phyloP scores from a whole-genome alignment of 2,329 filamentous ascomycete species.

The Pestalotiopsis sp. region DNA sequence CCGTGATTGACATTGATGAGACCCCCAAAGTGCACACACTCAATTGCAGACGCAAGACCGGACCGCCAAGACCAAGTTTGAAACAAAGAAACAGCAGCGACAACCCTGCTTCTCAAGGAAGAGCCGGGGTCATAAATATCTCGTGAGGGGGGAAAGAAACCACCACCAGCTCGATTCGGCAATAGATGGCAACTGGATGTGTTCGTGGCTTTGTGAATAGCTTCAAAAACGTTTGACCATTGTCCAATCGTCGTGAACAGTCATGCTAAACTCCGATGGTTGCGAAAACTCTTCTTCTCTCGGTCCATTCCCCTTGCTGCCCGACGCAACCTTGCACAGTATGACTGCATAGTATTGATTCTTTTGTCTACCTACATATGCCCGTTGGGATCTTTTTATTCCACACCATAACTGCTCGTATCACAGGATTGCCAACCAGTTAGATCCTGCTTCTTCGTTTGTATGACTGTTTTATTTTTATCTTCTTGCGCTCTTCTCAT shows the following conservation, averaged over 20 bases:
- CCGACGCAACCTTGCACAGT: no score
- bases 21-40: background rate
- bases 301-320: no score
- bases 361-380: no score
- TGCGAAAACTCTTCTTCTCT: no score
- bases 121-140: background rate
- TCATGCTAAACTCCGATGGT: background rate
- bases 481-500: no score
- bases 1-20: slow-evolving; percentile 11
- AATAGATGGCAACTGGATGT: background rate
- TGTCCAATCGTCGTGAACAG: background rate
- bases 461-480: no score
- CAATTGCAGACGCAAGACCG: slow-evolving; percentile 1
- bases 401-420: no score
- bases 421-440: no score
- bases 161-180: background rate
- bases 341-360: no score
- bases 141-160: background rate
- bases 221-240: background rate
- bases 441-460: no score
- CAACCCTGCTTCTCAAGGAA: slow-evolving; percentile 8
- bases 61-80: slow-evolving; percentile 21
- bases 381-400: no score
- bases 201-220: background rate
- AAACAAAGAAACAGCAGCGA: slow-evolving; percentile 23